These are phyloP conservation scores for Xerophyta viscosa DNA, from an alignment of 106 monocot genomes.

Conservation along the genomic window DNA sequence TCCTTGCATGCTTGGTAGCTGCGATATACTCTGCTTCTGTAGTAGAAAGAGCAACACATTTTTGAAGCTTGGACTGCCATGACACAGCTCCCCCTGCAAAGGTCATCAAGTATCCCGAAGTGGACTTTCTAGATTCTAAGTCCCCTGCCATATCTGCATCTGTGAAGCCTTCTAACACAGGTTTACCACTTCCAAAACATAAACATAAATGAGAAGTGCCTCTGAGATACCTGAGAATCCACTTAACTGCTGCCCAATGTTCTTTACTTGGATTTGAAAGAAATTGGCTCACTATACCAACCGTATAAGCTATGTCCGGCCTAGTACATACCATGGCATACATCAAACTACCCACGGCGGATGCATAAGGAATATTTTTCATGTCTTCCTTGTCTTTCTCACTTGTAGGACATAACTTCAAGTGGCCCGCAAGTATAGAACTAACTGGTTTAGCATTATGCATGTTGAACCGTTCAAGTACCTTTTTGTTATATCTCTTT, in stretches of 20 bases:
- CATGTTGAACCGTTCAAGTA: background rate
- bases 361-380: background rate
- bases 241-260: background rate
- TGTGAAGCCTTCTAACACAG: conserved; percentile 1
- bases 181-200: conserved; percentile 7
- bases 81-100: background rate
- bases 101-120: background rate
- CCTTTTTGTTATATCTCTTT: background rate
- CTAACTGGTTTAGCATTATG: background rate
- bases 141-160: conserved; percentile 2
- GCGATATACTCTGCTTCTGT: background rate
- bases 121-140: conserved; percentile 1
- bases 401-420: background rate
- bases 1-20: background rate
- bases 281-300: background rate
- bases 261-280: background rate
- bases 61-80: background rate
- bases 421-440: background rate
- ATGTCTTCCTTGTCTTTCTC: background rate
- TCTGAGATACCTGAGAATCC: background rate
- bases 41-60: background rate
- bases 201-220: background rate
- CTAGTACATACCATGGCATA: background rate
- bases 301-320: background rate
- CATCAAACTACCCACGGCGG: background rate